Conservation (phyloP, 371 early-diverging fungal genomes). For the Circinella umbellata region DNA sequence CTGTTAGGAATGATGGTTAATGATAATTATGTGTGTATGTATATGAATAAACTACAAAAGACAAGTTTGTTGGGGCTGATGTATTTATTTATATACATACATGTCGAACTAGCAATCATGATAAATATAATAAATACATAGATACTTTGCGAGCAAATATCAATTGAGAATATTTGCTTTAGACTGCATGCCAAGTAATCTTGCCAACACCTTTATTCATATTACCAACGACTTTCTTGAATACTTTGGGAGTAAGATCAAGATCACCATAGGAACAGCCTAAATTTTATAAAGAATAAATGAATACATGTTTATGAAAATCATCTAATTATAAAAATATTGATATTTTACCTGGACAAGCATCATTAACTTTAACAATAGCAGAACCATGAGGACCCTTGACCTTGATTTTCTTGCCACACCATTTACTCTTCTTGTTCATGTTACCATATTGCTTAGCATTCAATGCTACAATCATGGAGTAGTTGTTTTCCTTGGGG, state of each 20-base stretch:
- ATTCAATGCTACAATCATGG: constrained; percentile 33
- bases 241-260: constrained; percentile 27
- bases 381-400: constrained; percentile 24
- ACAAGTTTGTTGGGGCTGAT: too few relatives aligned
- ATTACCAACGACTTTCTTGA: constrained; percentile 32
- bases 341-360: constrained; percentile 16
- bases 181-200: constrained; percentile 26
- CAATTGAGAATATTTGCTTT: not conserved
- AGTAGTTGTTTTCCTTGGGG: constrained; percentile 27
- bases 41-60: too few relatives aligned
- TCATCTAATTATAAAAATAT: not conserved
- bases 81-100: too few relatives aligned
- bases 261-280: not conserved
- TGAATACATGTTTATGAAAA: not conserved
- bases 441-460: constrained; percentile 29
- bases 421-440: constrained; percentile 26
- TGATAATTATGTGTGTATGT: too few relatives aligned
- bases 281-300: not conserved
- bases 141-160: too few relatives aligned
- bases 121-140: too few relatives aligned
- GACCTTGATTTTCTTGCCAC: constrained; percentile 29
- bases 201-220: constrained; percentile 26
- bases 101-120: too few relatives aligned
- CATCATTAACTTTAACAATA: constrained; percentile 24
- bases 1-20: too few relatives aligned